Percentiles rank a stretch among this genome's conserved stretches.
These are phyloP conservation scores for Komagataella pastoris DNA, from an alignment of 805 yeast genomes.

Conservation along the genomic window DNA sequence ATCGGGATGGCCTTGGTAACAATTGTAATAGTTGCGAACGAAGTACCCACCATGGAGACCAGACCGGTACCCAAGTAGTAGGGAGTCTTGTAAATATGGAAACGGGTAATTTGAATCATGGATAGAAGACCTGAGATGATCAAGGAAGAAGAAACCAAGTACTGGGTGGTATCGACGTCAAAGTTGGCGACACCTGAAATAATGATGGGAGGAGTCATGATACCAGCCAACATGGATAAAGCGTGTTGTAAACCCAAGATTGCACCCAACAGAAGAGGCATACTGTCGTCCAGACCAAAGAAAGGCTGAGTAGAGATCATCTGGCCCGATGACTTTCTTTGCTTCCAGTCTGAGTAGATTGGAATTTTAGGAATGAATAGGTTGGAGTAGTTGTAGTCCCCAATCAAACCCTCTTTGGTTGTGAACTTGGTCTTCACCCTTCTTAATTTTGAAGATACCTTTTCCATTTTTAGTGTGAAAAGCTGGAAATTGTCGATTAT, in stretches of 20 bases:
- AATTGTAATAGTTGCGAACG: slow-evolving; percentile 79
- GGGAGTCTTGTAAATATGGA: slow-evolving; percentile 60
- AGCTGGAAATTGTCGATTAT: not conserved
- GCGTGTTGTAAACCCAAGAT: slow-evolving; percentile 81
- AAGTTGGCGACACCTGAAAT: slow-evolving; percentile 55
- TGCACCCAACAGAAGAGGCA: slow-evolving; percentile 72
- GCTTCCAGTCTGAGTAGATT: slow-evolving; percentile 29
- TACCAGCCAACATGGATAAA: slow-evolving; percentile 85
- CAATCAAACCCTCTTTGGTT: slow-evolving; percentile 72
- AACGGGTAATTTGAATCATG: slow-evolving; percentile 64
- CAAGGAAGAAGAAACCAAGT: slow-evolving; percentile 57
- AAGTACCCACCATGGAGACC: slow-evolving; percentile 82
- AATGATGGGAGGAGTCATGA: slow-evolving; percentile 72
- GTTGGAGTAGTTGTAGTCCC: slow-evolving; percentile 73
- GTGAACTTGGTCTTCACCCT: slow-evolving; percentile 34
- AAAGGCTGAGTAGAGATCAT: slow-evolving; percentile 46
- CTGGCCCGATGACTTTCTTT: slow-evolving; percentile 12
- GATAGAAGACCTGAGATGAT: slow-evolving; percentile 65
- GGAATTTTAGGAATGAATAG: slow-evolving; percentile 77
- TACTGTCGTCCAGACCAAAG: slow-evolving; percentile 65
- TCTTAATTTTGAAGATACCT: slow-evolving; percentile 1
- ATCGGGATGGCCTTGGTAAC: slow-evolving; percentile 64
- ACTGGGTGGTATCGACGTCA: slow-evolving; percentile 33
- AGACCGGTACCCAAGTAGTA: slow-evolving; percentile 82
- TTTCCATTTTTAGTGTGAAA: not conserved